Percentiles rank a stretch among this genome's conserved stretches.
phyloP scores from a whole-genome alignment of 768 basidiomycete genomes.

The Terana coerulea region DNA sequence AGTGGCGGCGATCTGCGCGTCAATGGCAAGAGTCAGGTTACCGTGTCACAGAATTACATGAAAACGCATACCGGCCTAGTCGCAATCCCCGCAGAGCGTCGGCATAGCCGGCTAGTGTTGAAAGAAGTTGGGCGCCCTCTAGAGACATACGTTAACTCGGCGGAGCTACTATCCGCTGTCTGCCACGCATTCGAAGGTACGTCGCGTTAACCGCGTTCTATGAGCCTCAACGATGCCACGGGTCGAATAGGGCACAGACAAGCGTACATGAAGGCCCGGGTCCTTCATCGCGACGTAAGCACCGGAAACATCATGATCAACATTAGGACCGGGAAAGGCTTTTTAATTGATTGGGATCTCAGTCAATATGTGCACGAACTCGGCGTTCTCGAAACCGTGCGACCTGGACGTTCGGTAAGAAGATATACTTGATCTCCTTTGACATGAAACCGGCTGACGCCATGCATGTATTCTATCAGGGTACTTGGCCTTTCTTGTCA shows the following conservation, averaged over 20 bases:
- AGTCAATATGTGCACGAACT: constrained; percentile 3
- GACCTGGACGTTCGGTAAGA: not conserved
- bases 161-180: not conserved
- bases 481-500: constrained; percentile 20
- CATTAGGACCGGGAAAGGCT: not conserved
- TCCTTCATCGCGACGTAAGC: constrained; percentile 11
- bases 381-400: not conserved
- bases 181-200: not conserved
- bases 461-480: constrained; percentile 7
- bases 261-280: constrained; percentile 1
- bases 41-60: not conserved
- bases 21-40: not conserved
- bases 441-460: too few species aligned
- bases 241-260: not conserved
- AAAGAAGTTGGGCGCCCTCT: not conserved
- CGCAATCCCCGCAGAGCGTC: not conserved
- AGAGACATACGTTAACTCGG: not conserved
- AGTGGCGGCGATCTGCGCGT: not conserved
- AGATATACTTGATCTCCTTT: not conserved
- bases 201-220: not conserved
- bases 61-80: not conserved
- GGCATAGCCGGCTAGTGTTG: not conserved
- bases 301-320: constrained; percentile 1
- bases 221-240: not conserved
- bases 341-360: constrained; percentile 11